Percentiles rank a stretch among this genome's conserved stretches.
Conservation (phyloP, 257 asterid genomes). For the Lantana camara region DNA sequence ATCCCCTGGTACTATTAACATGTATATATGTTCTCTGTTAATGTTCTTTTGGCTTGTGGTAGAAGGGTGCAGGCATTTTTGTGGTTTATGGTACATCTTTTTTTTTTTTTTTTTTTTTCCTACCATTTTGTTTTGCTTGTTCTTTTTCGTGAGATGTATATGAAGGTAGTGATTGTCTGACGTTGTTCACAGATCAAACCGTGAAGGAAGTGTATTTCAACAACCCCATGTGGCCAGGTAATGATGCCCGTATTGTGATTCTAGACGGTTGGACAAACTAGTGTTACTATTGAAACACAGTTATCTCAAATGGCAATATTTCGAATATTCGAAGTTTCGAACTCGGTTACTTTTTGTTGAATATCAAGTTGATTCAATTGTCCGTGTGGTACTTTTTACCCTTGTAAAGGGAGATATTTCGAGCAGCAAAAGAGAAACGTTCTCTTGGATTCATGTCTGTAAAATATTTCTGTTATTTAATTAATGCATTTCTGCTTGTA, state of each 20-base stretch:
- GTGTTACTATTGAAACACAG: not conserved
- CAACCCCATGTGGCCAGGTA: conserved; percentile 99
- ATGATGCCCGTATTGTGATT: conserved; percentile 13
- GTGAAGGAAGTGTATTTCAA: conserved; percentile 59
- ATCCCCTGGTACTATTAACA: conserved; percentile 46
- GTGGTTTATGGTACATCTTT: not conserved
- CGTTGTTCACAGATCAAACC: conserved; percentile 47
- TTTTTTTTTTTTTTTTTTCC: conserved; percentile 1
- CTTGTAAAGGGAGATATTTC: not conserved
- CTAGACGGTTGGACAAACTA: not conserved
- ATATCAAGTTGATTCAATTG: not conserved
- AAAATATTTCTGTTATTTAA: no score
- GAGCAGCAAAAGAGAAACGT: not conserved
- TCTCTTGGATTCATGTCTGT: conserved; percentile 2
- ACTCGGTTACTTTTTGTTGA: not conserved
- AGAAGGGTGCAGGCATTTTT: not conserved
- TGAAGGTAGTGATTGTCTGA: conserved; percentile 20
- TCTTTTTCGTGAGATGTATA: conserved; percentile 5
- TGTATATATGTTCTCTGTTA: not conserved
- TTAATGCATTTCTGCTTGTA: conserved; percentile 27
- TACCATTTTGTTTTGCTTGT: conserved; percentile 9
- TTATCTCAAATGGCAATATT: not conserved
- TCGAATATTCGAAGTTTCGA: not conserved
- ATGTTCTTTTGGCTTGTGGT: not conserved
- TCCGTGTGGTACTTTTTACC: not conserved